Percentiles rank a stretch among this genome's conserved stretches.
These are phyloP conservation scores for Haberlea rhodopensis DNA, from an alignment of 257 asterid species.

Conservation along the genomic window DNA sequence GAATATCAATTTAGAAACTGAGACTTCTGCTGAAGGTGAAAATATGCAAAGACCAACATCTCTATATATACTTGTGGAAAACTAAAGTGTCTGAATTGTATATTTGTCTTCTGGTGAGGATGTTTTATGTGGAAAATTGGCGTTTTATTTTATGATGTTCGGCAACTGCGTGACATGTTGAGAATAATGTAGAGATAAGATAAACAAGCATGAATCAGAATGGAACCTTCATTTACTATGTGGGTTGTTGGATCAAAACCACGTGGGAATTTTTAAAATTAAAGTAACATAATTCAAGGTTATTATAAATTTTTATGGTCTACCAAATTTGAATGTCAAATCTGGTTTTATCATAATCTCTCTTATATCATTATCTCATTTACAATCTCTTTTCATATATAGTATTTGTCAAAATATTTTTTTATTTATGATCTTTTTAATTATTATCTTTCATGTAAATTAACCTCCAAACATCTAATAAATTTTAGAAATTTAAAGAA, in stretches of 20 bases:
- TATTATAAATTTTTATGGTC: no score
- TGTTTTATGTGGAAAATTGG: constrained; percentile 36
- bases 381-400: no score
- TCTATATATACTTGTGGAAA: constrained; percentile 52
- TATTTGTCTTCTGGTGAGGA: constrained; percentile 33
- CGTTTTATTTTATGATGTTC: constrained; percentile 22
- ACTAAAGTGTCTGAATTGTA: constrained; percentile 22
- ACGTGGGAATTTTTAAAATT: constrained; percentile 30
- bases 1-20: constrained; percentile 27
- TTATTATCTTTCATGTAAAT: no score
- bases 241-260: constrained; percentile 65
- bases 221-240: constrained; percentile 47
- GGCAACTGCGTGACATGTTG: constrained; percentile 38
- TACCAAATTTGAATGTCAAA: no score
- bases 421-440: no score
- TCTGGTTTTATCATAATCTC: no score
- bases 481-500: no score
- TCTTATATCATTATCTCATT: no score
- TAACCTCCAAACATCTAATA: no score
- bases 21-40: constrained; percentile 24
- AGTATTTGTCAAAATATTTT: no score
- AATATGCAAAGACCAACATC: constrained; percentile 30
- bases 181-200: constrained; percentile 29
- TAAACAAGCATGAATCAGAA: constrained; percentile 38
- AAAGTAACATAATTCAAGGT: constrained; percentile 23